Percentiles rank a stretch among this genome's conserved stretches.
Conservation (phyloP, 169 alveolate species). For the Plasmodium berghei region DNA sequence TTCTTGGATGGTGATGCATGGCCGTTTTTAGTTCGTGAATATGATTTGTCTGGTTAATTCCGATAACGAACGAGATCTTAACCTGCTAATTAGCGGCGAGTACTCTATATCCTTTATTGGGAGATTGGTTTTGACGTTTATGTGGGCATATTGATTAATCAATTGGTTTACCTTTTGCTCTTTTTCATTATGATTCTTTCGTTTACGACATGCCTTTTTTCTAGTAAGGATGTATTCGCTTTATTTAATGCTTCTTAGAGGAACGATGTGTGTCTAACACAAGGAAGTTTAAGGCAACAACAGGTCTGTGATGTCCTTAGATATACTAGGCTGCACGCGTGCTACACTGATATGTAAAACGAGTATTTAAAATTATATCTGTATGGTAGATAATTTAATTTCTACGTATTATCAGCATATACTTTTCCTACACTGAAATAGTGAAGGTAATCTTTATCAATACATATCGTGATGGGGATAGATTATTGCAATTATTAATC, state of each 20-base stretch:
- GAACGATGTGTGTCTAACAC: slow-evolving; percentile 90
- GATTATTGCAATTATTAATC: slow-evolving; percentile 93
- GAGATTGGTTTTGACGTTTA: not conserved
- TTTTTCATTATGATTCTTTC: not conserved
- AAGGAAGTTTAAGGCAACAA: slow-evolving; percentile 94
- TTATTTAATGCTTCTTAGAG: slow-evolving; percentile 88
- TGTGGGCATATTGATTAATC: slow-evolving; percentile 7
- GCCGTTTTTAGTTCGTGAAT: slow-evolving; percentile 92
- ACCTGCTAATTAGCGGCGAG: slow-evolving; percentile 92
- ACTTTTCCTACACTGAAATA: slow-evolving; percentile 86
- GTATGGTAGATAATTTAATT: too few relatives aligned
- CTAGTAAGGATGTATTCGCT: slow-evolving; percentile 30
- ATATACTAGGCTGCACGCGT: slow-evolving; percentile 94
- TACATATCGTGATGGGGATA: slow-evolving; percentile 93
- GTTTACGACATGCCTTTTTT: slow-evolving; percentile 1
- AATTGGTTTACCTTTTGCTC: slow-evolving; percentile 13
- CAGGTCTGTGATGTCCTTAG: slow-evolving; percentile 95
- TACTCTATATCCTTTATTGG: slow-evolving; percentile 27
- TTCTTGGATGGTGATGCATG: slow-evolving; percentile 94
- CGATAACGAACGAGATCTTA: slow-evolving; percentile 95
- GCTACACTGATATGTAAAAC: slow-evolving; percentile 92
- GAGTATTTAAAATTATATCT: slow-evolving; percentile 75
- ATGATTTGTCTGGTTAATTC: slow-evolving; percentile 84
- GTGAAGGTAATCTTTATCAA: slow-evolving; percentile 88
- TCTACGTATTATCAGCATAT: not conserved